Percentiles rank a stretch among this genome's conserved stretches.
Conservation (phyloP, 106 monocot species). For the Phalaenopsis equestris region DNA sequence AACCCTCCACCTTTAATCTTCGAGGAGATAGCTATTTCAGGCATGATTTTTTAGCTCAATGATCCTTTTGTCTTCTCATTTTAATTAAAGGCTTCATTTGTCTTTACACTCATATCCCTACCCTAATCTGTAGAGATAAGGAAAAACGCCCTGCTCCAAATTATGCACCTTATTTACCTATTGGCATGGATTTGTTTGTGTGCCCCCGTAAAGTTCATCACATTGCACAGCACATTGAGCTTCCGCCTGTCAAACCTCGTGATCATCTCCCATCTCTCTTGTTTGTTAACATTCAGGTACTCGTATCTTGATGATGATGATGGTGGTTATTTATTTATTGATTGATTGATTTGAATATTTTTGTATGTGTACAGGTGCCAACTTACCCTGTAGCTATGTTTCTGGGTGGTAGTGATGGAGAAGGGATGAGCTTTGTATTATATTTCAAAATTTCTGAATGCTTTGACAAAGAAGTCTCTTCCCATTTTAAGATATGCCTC, state of each 20-base stretch:
- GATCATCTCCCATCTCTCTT: constrained; percentile 79
- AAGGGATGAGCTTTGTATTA: constrained; percentile 74
- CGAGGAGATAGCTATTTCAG: constrained; percentile 84
- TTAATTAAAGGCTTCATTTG: background rate
- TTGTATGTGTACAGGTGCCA: constrained; percentile 49
- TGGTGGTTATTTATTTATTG: background rate
- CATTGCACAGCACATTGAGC: constrained; percentile 72
- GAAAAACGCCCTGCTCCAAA: constrained; percentile 50
- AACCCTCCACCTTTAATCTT: constrained; percentile 83
- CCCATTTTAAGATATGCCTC: constrained; percentile 66
- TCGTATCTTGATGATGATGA: background rate
- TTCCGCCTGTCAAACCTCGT: constrained; percentile 61
- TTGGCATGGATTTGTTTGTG: constrained; percentile 51
- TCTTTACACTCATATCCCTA: background rate
- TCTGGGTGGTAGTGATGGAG: constrained; percentile 86
- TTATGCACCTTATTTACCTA: constrained; percentile 57
- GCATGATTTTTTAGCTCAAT: constrained; percentile 24
- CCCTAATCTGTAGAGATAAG: constrained; percentile 42
- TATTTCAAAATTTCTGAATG: constrained; percentile 86
- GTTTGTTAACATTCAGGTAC: constrained; percentile 92
- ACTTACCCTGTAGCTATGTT: constrained; percentile 88
- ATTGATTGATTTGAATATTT: background rate
- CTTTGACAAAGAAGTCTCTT: constrained; percentile 57
- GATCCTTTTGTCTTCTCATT: background rate
- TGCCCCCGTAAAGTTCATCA: constrained; percentile 57